A percentile compares a stretch with the other conserved stretches of the same genome.
phyloP scores from a whole-genome alignment of 371 early-diverging fungal species.

The Rhizomucor miehei region DNA sequence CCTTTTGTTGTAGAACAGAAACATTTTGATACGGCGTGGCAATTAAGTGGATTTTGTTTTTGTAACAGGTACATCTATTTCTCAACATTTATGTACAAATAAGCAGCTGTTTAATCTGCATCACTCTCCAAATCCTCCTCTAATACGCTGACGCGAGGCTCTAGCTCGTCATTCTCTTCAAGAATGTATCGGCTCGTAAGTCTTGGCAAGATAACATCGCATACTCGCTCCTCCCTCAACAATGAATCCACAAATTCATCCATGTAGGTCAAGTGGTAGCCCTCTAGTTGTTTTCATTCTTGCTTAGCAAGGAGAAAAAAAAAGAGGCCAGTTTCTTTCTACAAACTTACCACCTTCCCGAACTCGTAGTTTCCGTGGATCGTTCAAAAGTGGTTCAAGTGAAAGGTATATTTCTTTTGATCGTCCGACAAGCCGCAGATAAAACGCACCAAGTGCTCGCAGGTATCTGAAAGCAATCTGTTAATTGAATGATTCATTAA shows the following conservation, averaged over 20 bases:
- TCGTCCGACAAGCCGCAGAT: constrained; percentile 77
- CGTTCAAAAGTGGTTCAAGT: constrained; percentile 84
- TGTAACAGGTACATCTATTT: no score
- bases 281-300: constrained; percentile 41
- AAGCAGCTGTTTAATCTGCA: no score
- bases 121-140: constrained; percentile 70
- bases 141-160: constrained; percentile 78
- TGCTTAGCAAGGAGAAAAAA: constrained; percentile 1
- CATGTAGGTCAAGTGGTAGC: constrained; percentile 70
- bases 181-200: constrained; percentile 75
- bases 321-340: neutral
- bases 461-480: constrained; percentile 57
- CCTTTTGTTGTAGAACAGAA: no score
- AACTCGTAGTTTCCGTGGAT: constrained; percentile 82
- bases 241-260: constrained; percentile 91
- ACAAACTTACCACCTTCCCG: constrained; percentile 49
- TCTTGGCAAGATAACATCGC: constrained; percentile 87
- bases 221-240: constrained; percentile 77
- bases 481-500: neutral
- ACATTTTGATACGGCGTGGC: no score
- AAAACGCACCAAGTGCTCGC: constrained; percentile 88
- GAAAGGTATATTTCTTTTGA: constrained; percentile 78
- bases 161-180: constrained; percentile 85
- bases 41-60: no score
- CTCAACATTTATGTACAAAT: no score